Base-by-base conservation (phyloP, 2,329 filamentous ascomycete genomes). In the Alternaria sp. region DNA sequence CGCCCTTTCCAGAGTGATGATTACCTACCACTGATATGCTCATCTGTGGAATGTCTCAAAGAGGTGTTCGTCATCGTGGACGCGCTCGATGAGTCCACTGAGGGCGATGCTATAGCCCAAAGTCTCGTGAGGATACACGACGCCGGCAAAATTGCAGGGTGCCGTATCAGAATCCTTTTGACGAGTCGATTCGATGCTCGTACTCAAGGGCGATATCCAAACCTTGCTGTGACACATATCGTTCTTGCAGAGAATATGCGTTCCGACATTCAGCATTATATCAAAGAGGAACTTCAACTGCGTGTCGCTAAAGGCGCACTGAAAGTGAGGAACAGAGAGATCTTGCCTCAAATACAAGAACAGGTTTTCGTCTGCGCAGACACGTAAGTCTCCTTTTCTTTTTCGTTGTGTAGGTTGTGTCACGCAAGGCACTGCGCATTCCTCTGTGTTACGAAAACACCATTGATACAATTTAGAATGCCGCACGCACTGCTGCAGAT, bases 191-290 rank as follows among this genome's bases (percentile, higher is more conserved):
- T 46, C 5, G 44, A 48, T 23, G 29, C 29, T 4, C 28, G 10
- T 3, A 21, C 8, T 5, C 28, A 34, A 7, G 44, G 28, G 5
- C 44, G 44, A 48, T 48, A 48, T 48, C 44, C 44, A 2, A 48
- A 6, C 29, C 44, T 48, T 21, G 21, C 5, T 7, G 23, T 6
- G 29, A 33, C 44, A 34, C 26, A 34, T 13, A 3, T 34, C 13
- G 3, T 34, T 34, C 44, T 48, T 34, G 44, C 44, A 33, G 44
- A 48, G n/a, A 48, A 48, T 6, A 48, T 48, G 44, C 44, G 44
- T 14, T 26, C 44, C 11, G 44, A 48, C 29, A 48, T 14, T 17
- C 28, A 48, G 29, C 29, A 48, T 8, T 48, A 34, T 17, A 6
- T 48, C 2, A 4, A 13, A 7, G 42, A 26, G 14, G 42, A 45